Base-by-base conservation (phyloP, 306 rosid species). In the Nissolia schottii region DNA sequence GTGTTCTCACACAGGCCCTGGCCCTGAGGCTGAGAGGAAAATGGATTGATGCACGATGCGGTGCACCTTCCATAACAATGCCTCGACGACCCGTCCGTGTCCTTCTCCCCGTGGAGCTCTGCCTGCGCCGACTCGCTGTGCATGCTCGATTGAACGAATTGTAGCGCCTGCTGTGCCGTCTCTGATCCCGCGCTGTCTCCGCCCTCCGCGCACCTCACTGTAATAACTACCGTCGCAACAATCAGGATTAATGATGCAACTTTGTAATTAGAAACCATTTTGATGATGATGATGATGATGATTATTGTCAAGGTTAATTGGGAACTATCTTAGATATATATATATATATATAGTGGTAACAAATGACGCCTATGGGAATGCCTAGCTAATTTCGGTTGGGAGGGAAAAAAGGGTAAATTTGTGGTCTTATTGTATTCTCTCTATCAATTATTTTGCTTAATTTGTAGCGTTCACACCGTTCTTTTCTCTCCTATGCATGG, bases 261-360 rank as follows among this genome's bases (percentile, higher is more conserved):
- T 48, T 66, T 43, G n/a, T 37, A n/a, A n/a, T n/a, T 22, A 4
- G 40, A 66, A 9, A 22, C 49, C 80, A 76, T 75, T 66, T 55
- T 54, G 61, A 2, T 32, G 4, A 7, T 50, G n/a, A n/a, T n/a
- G n/a, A n/a, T n/a, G n/a, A n/a, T n/a, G n/a, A n/a, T n/a, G n/a
- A n/a, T n/a, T n/a, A n/a, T n/a, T n/a, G 14, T 49, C 12, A 29
- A 5, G 1, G 10, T 9, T 37, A 8, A 37, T 37, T 37, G 16
- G 41, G 7, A 23, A 40, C 41, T 25, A 9, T 41, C 56, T 10
- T 29, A 67, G 48, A 46, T 27, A 46, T 45, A 16, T 37, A 1
- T 12, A 10, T 7, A 12, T 14, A 7, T 37, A 37, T 37, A 37
- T 37, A 37, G 13, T 60, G 25, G 12, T 13, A 37, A 37, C 43